Conservation (phyloP, 176 grass and related monocot genomes). For the Luzula sylvatica region DNA sequence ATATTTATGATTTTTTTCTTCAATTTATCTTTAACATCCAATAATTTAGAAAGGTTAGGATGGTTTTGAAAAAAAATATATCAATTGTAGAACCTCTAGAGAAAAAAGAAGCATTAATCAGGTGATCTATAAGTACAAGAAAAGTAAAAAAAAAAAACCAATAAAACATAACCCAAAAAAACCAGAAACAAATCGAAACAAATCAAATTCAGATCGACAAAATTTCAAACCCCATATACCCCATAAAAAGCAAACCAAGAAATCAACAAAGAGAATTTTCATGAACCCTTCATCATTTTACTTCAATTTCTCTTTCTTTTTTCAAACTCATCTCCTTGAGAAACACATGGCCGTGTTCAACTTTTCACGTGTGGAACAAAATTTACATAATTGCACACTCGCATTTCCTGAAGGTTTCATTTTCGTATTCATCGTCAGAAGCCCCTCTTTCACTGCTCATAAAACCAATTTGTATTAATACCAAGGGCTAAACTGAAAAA, state of each 20-base stretch:
- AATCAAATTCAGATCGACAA: slow-evolving; percentile 33
- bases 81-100: no score
- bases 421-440: slow-evolving; percentile 67
- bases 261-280: no score
- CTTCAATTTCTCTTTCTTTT: background rate
- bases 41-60: no score
- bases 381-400: slow-evolving; percentile 82
- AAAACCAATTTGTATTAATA: no score
- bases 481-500: no score
- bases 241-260: slow-evolving; percentile 26
- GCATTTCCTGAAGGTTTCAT: slow-evolving; percentile 70
- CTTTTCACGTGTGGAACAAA: slow-evolving; percentile 19
- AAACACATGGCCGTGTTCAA: slow-evolving; percentile 6
- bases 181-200: slow-evolving; percentile 2
- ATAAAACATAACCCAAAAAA: slow-evolving; percentile 4
- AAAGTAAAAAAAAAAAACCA: slow-evolving; percentile 8
- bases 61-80: no score
- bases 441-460: slow-evolving; percentile 57
- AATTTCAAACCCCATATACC: slow-evolving; percentile 31
- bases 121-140: slow-evolving; percentile 22
- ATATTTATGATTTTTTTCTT: no score
- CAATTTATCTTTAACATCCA: no score
- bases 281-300: slow-evolving; percentile 18
- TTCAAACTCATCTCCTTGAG: background rate
- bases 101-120: slow-evolving; percentile 17